Evolutionary conservation across 768 basidiomycete genomes (phyloP).

Genomic region (Lactifluus echinatus): DNA sequence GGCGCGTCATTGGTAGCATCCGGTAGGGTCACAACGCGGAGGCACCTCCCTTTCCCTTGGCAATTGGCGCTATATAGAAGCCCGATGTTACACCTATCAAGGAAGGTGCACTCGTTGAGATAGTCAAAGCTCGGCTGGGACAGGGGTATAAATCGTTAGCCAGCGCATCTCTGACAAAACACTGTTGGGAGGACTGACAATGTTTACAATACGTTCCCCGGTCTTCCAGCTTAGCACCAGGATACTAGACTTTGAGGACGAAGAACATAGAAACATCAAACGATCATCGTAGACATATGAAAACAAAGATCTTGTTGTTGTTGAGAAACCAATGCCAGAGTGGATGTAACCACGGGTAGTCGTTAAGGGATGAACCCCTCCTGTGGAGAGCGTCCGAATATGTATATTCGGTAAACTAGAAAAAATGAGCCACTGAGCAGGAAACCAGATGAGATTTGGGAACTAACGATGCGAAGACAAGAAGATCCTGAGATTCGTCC

Average conservation of each 20-base stretch:
- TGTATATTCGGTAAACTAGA: neutral
- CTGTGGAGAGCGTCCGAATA: conserved; percentile 5
- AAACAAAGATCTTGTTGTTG: neutral
- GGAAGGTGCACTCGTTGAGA: neutral
- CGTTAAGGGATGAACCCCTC: conserved; percentile 3
- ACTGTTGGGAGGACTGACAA: neutral
- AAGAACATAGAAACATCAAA: neutral
- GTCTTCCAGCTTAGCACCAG: conserved; percentile 7
- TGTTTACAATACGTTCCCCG: neutral
- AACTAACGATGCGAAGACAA: neutral
- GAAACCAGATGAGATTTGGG: neutral
- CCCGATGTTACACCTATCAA: neutral
- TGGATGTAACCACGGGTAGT: neutral
- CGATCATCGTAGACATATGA: neutral
- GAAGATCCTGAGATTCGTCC: conserved; percentile 8
- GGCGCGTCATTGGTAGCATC: neutral
- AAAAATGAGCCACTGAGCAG: neutral
- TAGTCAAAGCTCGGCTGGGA: neutral
- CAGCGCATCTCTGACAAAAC: neutral
- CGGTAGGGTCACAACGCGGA: neutral
- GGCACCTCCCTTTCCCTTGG: neutral
- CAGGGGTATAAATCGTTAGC: neutral
- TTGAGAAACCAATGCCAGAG: neutral
- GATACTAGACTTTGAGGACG: neutral
- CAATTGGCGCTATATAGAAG: neutral